Evolutionary conservation across 768 basidiomycete genomes (phyloP), one percentile per base, ranked within the genome.

Genomic region (Tricholoma saponaceum): DNA sequence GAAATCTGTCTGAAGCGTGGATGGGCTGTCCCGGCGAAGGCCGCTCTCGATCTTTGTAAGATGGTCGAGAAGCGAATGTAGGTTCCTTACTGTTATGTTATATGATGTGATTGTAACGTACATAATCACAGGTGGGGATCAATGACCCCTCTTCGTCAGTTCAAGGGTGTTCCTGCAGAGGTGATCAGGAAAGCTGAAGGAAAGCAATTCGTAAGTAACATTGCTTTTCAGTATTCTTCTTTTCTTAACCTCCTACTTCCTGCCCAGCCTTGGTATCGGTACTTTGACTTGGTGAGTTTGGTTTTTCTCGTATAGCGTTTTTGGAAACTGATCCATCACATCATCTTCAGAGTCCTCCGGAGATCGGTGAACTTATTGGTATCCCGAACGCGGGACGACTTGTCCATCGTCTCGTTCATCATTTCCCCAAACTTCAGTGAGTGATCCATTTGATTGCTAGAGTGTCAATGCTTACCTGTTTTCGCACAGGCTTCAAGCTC

Each of bases 1-100:
- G 96, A 99, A 72, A 99, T 98, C 56, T 98, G 95, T 69, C 75
- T 98, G 58, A 97, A 96, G 74, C 87, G 95, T 43, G 95, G 95
- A n/a, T 99, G 97, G 97, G 93, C 97, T 2, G 81, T 89, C 0
- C 93, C 95, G 0, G 94, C 96, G 0, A 87, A 92, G 63, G 89
- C 92, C 6, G 93, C 93, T 4, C 80, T 98, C 26, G 90, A 94
- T 59, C 74, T 99, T 57, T 98, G 95, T 78, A 98, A 98, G 75
- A 96, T 96, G 94, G 90, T 92, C 0, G 92, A 93, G 66, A 85
- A 87, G 64, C 74, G 87, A 55, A 91, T 93, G 92, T 87, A 41
- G 65, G 85, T 73, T 18, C 5, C 12, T 22, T 25, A 12, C 28
- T 35, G 4, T 18, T 55, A n/a, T 47, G 26, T 55, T 18, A 1